Evolutionary conservation across 768 basidiomycete genomes (phyloP), one percentile per base, ranked within the genome.

Genomic region (Russula dissimulans): DNA sequence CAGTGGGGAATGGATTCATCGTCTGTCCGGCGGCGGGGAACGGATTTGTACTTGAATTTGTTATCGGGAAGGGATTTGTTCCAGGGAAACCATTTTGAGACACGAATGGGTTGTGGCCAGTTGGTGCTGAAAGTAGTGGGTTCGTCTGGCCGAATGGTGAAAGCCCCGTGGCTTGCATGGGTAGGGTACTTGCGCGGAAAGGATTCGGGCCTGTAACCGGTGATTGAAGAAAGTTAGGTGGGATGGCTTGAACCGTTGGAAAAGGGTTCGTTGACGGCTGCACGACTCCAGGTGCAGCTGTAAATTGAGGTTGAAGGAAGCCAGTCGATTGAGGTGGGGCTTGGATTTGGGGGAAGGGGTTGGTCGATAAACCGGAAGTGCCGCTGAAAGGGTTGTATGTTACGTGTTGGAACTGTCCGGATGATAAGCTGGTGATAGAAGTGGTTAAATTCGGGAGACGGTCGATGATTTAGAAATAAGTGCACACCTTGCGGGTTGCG

Each of bases 381-480:
- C 65, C 79, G 76, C 52, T 79, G 73, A 97, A 97, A 0, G 94
- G 94, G 70, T 95, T 95, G 65, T 81, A 77, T 12, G 73, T 73
- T 0, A 78, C 76, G 69, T 82, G 84, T 57, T 82, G 82, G 71
- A 81, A 79, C 65, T 82, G 79, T 29, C 72, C 73, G 5, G 74
- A 67, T 17, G 73, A 78, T 1, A 79, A 76, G 65, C 85, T 86
- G 59, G 6, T 18, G 22, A 42, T 45, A 54, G 15, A 32, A 36
- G 59, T 61, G 54, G 58, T 36, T 54, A 56, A 38, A 44, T 18
- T 11, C 26, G 32, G n/a, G 12, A 53, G 5, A 17, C 22, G 22
- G 22, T 26, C 22, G 26, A 26, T 2, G 42, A 45, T 26, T 11
- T 42, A 9, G 55, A 5, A 26, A 48, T 45, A 22, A 15, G 46